Percentiles rank a stretch among this genome's conserved stretches.
Evolutionary conservation across 2,329 filamentous ascomycete species (phyloP).

Genomic region (Raffaelea ambrosiae): DNA sequence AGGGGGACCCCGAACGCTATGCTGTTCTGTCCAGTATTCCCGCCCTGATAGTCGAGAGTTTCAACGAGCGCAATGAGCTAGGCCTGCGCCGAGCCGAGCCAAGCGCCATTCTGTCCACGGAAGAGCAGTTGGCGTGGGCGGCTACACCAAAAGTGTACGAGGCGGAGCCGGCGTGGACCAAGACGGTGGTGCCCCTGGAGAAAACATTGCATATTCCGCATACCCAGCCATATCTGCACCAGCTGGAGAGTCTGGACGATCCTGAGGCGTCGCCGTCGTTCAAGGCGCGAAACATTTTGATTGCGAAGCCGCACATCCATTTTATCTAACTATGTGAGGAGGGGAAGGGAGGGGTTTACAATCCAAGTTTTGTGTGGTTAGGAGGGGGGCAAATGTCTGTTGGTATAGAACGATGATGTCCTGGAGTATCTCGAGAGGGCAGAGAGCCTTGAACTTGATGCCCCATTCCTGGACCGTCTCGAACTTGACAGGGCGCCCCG

Average conservation of each 20-base stretch:
- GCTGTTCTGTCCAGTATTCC: constrained; percentile 10
- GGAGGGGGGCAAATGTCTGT: no score
- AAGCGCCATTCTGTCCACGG: constrained; percentile 2
- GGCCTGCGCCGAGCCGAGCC: constrained; percentile 8
- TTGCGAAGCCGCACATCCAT: constrained; percentile 9
- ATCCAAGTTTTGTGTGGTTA: no score
- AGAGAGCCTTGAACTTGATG: no score
- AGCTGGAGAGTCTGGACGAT: constrained; percentile 4
- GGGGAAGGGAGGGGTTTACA: no score
- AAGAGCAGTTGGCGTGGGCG: constrained; percentile 10
- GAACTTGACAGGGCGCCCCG: no score
- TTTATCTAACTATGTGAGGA: not conserved
- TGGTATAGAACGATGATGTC: no score
- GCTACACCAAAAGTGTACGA: constrained; percentile 7
- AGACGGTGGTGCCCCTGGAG: constrained; percentile 3
- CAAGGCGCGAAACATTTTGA: constrained; percentile 8
- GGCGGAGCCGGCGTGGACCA: constrained; percentile 4
- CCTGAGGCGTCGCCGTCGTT: constrained; percentile 3
- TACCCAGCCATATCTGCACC: not conserved
- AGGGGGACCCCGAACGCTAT: constrained; percentile 8
- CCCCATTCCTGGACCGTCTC: no score
- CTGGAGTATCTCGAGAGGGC: no score
- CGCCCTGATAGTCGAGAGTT: constrained; percentile 7
- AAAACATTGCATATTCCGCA: not conserved
- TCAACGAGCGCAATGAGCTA: constrained; percentile 5